A percentile compares a stretch with the other conserved stretches of the same genome.
Evolutionary conservation across 2,329 filamentous ascomycete species (phyloP).

Genomic region (Pseudocercospora cruenta): DNA sequence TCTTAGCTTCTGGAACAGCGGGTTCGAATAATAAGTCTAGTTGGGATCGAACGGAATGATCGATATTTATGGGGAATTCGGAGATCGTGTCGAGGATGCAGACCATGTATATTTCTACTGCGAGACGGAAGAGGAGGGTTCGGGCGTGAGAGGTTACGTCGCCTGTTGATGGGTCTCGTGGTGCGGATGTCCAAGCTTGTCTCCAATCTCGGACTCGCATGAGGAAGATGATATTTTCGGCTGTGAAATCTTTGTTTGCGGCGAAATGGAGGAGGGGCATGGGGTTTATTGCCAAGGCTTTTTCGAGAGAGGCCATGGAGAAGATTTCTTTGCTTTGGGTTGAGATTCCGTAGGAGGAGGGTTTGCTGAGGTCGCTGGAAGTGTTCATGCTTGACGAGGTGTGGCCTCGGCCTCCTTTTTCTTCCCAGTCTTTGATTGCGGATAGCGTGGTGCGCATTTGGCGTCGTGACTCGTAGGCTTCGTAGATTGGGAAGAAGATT

Average conservation of each 20-base stretch:
- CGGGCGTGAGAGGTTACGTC: conserved; percentile 20
- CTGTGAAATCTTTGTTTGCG: conserved; percentile 68
- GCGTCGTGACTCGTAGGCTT: conserved; percentile 52
- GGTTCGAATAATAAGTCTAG: conserved; percentile 60
- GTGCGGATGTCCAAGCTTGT: conserved; percentile 22
- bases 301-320: conserved; percentile 65
- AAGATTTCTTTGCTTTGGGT: conserved; percentile 44
- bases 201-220: conserved; percentile 57
- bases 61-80: conserved; percentile 69
- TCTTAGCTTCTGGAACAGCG: conserved; percentile 21
- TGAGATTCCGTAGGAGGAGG: conserved; percentile 13
- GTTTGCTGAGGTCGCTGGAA: conserved; percentile 1
- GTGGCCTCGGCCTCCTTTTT: conserved; percentile 11
- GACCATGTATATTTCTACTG: conserved; percentile 63
- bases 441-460: conserved; percentile 40
- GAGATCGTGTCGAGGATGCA: conserved; percentile 65
- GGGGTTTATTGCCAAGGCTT: conserved; percentile 62
- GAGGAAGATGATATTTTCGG: conserved; percentile 72
- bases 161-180: conserved; percentile 17
- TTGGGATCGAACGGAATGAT: conserved; percentile 58
- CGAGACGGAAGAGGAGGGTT: conserved; percentile 56
- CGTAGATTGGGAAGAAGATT: conserved; percentile 65
- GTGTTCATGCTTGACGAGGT: conserved; percentile 9
- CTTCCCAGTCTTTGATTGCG: conserved; percentile 31
- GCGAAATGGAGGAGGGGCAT: conserved; percentile 66